Evolutionary conservation across 305 asterid genomes (phyloP), one percentile per base, ranked within the genome.

Genomic region (Fraxinus sp.): DNA sequence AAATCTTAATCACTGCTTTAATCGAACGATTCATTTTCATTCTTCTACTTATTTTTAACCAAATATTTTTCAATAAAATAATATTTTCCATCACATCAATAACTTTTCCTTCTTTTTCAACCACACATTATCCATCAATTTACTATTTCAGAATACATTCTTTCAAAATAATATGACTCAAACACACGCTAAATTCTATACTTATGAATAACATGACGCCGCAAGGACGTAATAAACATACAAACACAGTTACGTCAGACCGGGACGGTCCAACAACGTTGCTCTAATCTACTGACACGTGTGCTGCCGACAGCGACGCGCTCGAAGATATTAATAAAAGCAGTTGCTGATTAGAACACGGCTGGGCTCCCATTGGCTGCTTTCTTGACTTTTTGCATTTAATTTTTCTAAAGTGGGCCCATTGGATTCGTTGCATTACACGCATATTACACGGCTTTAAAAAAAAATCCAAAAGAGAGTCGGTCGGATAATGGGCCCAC

Each of bases 341-440:
- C 82, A 83, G 93, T 87, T 85, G 87, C 68, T 77, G 84, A 88
- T 75, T 79, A 86, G 86, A 89, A 87, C 90, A 91, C 93, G 95
- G 83, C 95, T 91, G 83, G 86, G 3, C 39, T 78, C 89, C 72
- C 68, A 93, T 91, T 93, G 97, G 95, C 85, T 83, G 9, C 55
- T 77, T 66, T 75, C 88, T 87, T 91, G 94, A 90, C 95, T 89
- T 85, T 83, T 80, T 28, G n/a, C 70, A 14, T 76, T 79, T 83
- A 28, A 49, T 77, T 81, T 78, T 82, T 49, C 72, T 39, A 1
- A 81, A 86, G 84, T 68, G 86, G 89, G 91, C 1, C 93, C 90
- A 88, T 32, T 0, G 10, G 52, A 87, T 88, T 86, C 88, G 89
- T 86, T 84, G 86, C 82, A 78, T 81, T 84, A 33, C 86, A 74